A percentile compares a stretch with the other conserved stretches of the same genome.
Evolutionary conservation across 2,329 filamentous ascomycete species (phyloP).

Genomic region (Albophoma yamanashiensis): DNA sequence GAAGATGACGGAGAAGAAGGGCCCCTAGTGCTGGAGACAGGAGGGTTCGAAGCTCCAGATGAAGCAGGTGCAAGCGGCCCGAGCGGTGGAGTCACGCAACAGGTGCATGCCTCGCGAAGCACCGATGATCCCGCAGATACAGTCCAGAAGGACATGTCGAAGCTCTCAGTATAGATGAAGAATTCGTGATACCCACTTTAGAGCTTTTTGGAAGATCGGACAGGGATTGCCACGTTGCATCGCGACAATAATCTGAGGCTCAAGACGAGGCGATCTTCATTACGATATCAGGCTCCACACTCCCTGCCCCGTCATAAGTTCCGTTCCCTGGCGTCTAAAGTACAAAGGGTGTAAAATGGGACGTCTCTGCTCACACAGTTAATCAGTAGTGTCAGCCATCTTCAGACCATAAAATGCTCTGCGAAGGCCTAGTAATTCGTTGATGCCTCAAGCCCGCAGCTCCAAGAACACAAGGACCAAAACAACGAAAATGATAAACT

Average conservation of each 20-base stretch:
- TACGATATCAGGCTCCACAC: slow-evolving; percentile 9
- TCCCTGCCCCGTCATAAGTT: slow-evolving; percentile 11
- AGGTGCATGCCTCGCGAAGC: not conserved
- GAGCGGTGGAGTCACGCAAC: not conserved
- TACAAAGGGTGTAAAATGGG: slow-evolving; percentile 27
- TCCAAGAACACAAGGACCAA: slow-evolving; percentile 7
- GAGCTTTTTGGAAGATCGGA: not conserved
- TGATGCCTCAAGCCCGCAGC: slow-evolving; percentile 9
- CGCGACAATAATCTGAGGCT: not conserved
- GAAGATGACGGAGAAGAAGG: slow-evolving; percentile 3
- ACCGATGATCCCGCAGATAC: not conserved
- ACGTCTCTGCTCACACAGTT: slow-evolving; percentile 14
- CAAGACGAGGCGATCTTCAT: slow-evolving; percentile 11
- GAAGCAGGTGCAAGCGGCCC: not conserved
- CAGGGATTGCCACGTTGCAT: not conserved
- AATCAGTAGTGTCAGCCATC: slow-evolving; percentile 21
- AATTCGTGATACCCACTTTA: slow-evolving; percentile 11
- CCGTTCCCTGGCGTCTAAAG: slow-evolving; percentile 23
- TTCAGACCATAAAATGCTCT: slow-evolving; percentile 25
- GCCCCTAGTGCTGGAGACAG: not conserved
- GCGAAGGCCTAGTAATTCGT: slow-evolving; percentile 17
- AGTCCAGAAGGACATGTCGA: slow-evolving; percentile 17
- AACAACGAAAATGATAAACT: slow-evolving; percentile 1
- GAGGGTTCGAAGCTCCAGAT: not conserved
- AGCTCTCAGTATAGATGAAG: slow-evolving; percentile 13